Base-by-base conservation (phyloP, 306 rosid species). In the Vachellia pachyceras region DNA sequence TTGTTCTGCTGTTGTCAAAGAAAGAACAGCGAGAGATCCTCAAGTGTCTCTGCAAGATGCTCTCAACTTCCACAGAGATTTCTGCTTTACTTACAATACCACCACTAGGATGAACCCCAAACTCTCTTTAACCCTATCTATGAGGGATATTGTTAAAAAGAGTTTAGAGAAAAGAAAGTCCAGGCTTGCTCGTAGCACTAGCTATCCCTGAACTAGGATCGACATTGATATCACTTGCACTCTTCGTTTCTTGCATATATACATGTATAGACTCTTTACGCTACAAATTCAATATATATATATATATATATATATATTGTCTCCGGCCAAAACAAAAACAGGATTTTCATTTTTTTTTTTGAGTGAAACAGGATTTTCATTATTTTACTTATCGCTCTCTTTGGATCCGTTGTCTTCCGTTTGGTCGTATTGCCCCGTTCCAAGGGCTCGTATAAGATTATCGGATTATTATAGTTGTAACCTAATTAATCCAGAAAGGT, bases 1-100 rank as follows among this genome's bases (percentile, higher is more conserved):
- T 74, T 91, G 94, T 80, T 89, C 90, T 12, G 94, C 88, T 67
- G 97, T 91, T 50, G 94, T 93, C 15, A 90, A 89, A 47, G 93
- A 93, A 12, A 89, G 29, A 65, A 73, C 77, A 35, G 20, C 22
- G 8, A 41, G 72, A 76, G 55, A 54, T 42, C 82, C 75, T 1
- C 40, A 67, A 17, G 67, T 76, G 2, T 40, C 76, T 76, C 55
- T 83, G 49, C 49, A 79, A 36, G 92, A 90, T 45, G 94, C 93
- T 20, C 63, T 91, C 72, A 75, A 77, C 52, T 50, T 47, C 25
- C 93, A 90, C 35, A 84, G 69, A 83, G 89, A 87, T 0, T 85
- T 91, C 55, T 91, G 88, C 82, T 79, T 82, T 58, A 54, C 66
- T n/a, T 91, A 82, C 78, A 90, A 82, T 70, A 73, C 49, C 3